Conservation (phyloP, 2,329 filamentous ascomycete species). For the Teratosphaeria epicoccoides region DNA sequence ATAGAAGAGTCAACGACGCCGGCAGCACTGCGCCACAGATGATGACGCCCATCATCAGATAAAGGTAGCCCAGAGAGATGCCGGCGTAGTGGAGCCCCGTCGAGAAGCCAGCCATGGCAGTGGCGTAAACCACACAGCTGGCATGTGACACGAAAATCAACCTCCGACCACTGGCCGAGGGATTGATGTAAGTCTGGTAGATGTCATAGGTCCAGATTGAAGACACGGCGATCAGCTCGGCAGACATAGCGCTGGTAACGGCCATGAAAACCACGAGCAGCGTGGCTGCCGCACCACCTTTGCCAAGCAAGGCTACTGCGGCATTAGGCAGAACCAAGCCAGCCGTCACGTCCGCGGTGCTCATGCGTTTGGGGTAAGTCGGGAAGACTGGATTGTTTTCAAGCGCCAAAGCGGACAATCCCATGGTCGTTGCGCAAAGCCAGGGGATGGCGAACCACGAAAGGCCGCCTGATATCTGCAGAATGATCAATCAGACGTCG, state of each 20-base stretch:
- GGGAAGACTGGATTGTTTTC: constrained; percentile 64
- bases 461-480: constrained; percentile 69
- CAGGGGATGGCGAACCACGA: constrained; percentile 91
- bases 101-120: constrained; percentile 68
- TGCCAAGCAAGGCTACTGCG: constrained; percentile 70
- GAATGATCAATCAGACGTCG: no score
- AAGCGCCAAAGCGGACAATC: constrained; percentile 67
- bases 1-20: constrained; percentile 67
- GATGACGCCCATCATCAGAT: constrained; percentile 84
- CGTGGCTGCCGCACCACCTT: constrained; percentile 67
- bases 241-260: constrained; percentile 72
- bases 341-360: constrained; percentile 62
- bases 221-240: constrained; percentile 76
- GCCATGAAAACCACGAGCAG: constrained; percentile 82
- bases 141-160: constrained; percentile 73
- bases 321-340: constrained; percentile 79
- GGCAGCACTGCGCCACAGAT: constrained; percentile 70
- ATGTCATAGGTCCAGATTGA: constrained; percentile 84
- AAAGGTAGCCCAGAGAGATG: constrained; percentile 80
- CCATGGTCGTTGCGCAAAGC: constrained; percentile 81
- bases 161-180: constrained; percentile 59
- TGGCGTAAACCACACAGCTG: constrained; percentile 61
- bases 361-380: constrained; percentile 62
- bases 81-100: constrained; percentile 53
- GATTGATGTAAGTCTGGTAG: constrained; percentile 80